A percentile compares a stretch with the other conserved stretches of the same genome.
Evolutionary conservation across 345 rosid genomes (phyloP).

Genomic region (Eucalyptus sp.): DNA sequence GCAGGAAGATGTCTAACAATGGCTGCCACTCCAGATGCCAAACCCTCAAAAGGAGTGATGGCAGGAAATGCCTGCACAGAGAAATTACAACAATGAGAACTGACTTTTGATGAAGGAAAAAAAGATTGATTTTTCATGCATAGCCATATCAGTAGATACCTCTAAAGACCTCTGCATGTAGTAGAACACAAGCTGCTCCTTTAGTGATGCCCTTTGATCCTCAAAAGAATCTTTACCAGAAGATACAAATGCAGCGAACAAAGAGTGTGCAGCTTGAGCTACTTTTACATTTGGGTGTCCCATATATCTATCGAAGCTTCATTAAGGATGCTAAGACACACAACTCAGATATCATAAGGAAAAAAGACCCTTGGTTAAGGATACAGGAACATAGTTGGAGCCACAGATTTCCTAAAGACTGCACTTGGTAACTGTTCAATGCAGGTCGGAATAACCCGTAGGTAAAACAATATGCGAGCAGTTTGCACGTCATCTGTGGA

Average conservation of each 20-base stretch:
- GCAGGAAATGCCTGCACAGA: slow-evolving; percentile 57
- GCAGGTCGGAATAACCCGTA: slow-evolving; percentile 85
- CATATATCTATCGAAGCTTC: slow-evolving; percentile 43
- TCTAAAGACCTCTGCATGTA: slow-evolving; percentile 74
- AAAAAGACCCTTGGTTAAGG: slow-evolving; percentile 13
- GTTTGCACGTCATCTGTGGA: slow-evolving; percentile 88
- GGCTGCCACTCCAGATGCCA: slow-evolving; percentile 91
- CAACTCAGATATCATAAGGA: background rate
- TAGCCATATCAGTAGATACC: slow-evolving; percentile 26
- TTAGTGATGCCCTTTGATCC: slow-evolving; percentile 40
- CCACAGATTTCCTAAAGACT: slow-evolving; percentile 53
- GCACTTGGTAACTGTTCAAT: slow-evolving; percentile 49
- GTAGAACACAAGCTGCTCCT: slow-evolving; percentile 78
- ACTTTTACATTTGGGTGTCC: slow-evolving; percentile 81
- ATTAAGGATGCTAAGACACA: slow-evolving; percentile 21
- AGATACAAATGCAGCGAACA: slow-evolving; percentile 68
- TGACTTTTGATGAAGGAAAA: background rate
- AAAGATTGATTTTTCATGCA: background rate
- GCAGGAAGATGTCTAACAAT: slow-evolving; percentile 83
- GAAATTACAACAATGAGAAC: slow-evolving; percentile 1
- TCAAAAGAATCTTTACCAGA: slow-evolving; percentile 45
- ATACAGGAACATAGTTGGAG: slow-evolving; percentile 91
- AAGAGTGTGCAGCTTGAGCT: slow-evolving; percentile 68
- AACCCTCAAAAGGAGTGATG: slow-evolving; percentile 83
- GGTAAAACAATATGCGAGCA: slow-evolving; percentile 75